A percentile compares a stretch with the other conserved stretches of the same genome.
These are phyloP conservation scores for Themeda triandra DNA, from an alignment of 176 grass and related monocot species.

Conservation along the genomic window DNA sequence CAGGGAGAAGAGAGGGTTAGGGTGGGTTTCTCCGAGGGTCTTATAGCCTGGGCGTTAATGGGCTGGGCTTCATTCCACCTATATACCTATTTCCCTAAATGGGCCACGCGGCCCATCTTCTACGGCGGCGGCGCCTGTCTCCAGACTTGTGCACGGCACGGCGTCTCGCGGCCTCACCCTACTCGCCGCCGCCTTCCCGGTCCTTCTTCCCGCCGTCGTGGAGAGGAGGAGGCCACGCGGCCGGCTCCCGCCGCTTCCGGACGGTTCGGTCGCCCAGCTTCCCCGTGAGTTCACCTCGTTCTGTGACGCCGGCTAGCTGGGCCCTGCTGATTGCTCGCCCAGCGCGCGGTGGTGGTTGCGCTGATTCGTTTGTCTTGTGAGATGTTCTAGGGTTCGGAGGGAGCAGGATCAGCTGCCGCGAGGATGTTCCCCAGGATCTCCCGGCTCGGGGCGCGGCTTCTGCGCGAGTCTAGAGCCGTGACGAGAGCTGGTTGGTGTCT, in stretches of 20 bases:
- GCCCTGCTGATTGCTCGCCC: neutral
- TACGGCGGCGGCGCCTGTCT: neutral
- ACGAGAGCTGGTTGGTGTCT: conserved; percentile 27
- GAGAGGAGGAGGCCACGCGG: neutral
- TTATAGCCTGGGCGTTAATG: neutral
- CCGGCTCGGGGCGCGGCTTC: conserved; percentile 32
- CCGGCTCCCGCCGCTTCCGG: neutral
- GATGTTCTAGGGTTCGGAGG: conserved; percentile 43
- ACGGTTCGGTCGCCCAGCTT: neutral
- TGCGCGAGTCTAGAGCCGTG: conserved; percentile 19
- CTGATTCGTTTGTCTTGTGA: conserved; percentile 12
- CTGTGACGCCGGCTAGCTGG: neutral
- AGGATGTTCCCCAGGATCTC: conserved; percentile 60
- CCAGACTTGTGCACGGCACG: neutral
- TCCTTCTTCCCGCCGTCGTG: conserved; percentile 23
- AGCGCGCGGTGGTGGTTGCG: neutral
- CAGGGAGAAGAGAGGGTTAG: conserved; percentile 14
- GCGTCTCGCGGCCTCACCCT: neutral
- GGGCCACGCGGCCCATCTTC: neutral
- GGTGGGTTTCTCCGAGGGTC: neutral
- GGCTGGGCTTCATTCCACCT: neutral
- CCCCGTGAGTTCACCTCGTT: neutral
- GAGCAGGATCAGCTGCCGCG: neutral
- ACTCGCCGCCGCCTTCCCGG: conserved; percentile 3
- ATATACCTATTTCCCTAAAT: neutral